These are phyloP conservation scores for Dioszegia hungarica DNA, from an alignment of 768 basidiomycete species.

Conservation along the genomic window DNA sequence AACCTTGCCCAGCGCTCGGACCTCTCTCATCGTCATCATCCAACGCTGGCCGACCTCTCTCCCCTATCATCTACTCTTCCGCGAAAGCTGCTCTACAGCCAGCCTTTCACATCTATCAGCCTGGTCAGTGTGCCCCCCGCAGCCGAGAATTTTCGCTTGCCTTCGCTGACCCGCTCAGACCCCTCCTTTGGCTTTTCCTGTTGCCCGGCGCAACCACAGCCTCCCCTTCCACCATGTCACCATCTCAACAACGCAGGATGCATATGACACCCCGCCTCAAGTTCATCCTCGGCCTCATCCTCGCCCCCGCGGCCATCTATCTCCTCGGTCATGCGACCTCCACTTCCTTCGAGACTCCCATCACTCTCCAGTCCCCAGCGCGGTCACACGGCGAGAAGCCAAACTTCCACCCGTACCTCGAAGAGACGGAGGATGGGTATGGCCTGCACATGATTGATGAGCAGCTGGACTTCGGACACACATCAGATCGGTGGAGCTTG, in stretches of 20 bases:
- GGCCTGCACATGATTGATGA: not conserved
- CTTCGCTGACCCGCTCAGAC: not conserved
- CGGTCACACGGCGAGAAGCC: not conserved
- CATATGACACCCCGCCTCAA: slow-evolving; percentile 1
- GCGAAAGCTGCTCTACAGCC: too few relatives aligned
- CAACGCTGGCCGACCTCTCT: too few relatives aligned
- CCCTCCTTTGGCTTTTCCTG: not conserved
- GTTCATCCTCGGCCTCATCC: slow-evolving; percentile 7
- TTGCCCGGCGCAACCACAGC: not conserved
- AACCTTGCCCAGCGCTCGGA: too few relatives aligned
- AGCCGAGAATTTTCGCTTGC: not conserved
- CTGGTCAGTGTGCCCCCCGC: too few relatives aligned
- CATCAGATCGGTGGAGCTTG: not conserved
- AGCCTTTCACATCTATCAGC: too few relatives aligned
- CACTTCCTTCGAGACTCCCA: not conserved
- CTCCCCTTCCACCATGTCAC: not conserved
- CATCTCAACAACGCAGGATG: not conserved
- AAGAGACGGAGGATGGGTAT: slow-evolving; percentile 3
- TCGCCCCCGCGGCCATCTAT: slow-evolving; percentile 6
- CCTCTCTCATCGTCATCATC: too few relatives aligned
- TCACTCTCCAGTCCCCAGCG: not conserved
- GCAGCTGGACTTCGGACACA: not conserved
- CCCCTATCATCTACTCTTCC: too few relatives aligned
- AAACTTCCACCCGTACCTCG: not conserved
- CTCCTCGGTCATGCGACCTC: slow-evolving; percentile 5